These are phyloP conservation scores for Camelina neglecta DNA, from an alignment of 345 rosid genomes.

Conservation along the genomic window DNA sequence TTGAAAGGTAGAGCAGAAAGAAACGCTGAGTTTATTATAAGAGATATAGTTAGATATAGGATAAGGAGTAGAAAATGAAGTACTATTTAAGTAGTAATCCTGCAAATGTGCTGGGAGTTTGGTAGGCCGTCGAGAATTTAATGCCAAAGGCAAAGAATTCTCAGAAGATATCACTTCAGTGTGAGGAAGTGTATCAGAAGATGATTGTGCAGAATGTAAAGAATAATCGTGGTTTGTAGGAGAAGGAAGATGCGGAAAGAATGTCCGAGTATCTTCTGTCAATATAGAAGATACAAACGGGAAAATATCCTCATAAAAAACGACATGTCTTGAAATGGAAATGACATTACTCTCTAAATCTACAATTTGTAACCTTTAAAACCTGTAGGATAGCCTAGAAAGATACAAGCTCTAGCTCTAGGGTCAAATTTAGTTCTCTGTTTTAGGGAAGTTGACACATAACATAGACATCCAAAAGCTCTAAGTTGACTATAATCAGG, in stretches of 20 bases:
- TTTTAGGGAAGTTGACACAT: not conserved
- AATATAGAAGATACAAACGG: not conserved
- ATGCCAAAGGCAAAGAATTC: not conserved
- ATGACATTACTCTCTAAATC: not conserved
- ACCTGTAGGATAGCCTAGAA: not conserved
- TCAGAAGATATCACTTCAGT: not conserved
- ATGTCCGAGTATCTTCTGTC: not conserved
- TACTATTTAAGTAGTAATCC: no score
- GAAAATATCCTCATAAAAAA: slow-evolving; percentile 4
- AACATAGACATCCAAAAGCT: not conserved
- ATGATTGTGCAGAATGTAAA: not conserved
- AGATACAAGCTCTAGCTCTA: not conserved
- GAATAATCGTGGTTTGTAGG: not conserved
- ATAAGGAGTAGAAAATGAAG: not conserved
- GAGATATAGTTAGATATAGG: not conserved
- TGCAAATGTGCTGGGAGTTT: not conserved
- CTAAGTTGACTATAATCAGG: not conserved
- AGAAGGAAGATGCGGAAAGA: not conserved
- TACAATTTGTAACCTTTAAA: no score
- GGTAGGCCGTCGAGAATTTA: not conserved
- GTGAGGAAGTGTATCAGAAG: not conserved
- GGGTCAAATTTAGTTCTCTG: not conserved
- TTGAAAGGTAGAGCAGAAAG: not conserved
- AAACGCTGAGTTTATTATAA: not conserved
- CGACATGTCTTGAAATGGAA: not conserved